Percentiles rank a stretch among this genome's conserved stretches.
Evolutionary conservation across 2,329 filamentous ascomycete species (phyloP).

Genomic region (Geosmithia putterillii): DNA sequence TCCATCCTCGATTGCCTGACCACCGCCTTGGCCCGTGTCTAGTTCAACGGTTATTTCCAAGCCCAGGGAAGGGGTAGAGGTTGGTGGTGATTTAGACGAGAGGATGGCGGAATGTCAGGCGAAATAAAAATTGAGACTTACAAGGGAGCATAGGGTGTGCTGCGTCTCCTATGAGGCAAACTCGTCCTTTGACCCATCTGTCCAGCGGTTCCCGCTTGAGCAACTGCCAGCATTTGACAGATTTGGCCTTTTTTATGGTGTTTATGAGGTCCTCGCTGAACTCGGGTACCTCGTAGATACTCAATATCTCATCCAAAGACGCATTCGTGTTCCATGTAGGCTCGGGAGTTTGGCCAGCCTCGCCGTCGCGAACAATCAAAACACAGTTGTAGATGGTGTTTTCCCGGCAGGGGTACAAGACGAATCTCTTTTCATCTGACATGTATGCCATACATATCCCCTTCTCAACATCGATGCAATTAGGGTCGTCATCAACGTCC

Average conservation of each 20-base stretch:
- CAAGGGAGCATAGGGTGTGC: slow-evolving; percentile 4
- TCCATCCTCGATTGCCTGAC: slow-evolving; percentile 4
- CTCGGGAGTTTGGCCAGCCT: not conserved
- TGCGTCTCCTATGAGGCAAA: slow-evolving; percentile 1
- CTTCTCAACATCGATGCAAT: not conserved
- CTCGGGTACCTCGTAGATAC: not conserved
- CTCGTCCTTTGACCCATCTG: slow-evolving; percentile 1
- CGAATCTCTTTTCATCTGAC: not conserved
- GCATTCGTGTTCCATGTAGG: not conserved
- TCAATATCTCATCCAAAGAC: not conserved
- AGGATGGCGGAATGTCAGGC: not conserved
- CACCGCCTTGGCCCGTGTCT: slow-evolving; percentile 5
- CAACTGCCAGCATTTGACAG: slow-evolving; percentile 1
- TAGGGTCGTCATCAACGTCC: not conserved
- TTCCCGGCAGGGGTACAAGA: not conserved
- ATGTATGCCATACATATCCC: not conserved
- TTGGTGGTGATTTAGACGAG: too few species aligned
- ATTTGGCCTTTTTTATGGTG: not conserved
- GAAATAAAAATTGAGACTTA: not conserved
- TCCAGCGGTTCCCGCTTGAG: not conserved
- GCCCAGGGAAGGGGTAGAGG: too few species aligned
- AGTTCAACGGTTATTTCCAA: too few species aligned
- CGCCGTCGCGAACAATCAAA: not conserved
- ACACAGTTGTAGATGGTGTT: slow-evolving; percentile 2
- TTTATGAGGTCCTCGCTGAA: not conserved